Base-by-base conservation (phyloP, 2,329 filamentous ascomycete genomes). In the Cladosporium halotolerans region DNA sequence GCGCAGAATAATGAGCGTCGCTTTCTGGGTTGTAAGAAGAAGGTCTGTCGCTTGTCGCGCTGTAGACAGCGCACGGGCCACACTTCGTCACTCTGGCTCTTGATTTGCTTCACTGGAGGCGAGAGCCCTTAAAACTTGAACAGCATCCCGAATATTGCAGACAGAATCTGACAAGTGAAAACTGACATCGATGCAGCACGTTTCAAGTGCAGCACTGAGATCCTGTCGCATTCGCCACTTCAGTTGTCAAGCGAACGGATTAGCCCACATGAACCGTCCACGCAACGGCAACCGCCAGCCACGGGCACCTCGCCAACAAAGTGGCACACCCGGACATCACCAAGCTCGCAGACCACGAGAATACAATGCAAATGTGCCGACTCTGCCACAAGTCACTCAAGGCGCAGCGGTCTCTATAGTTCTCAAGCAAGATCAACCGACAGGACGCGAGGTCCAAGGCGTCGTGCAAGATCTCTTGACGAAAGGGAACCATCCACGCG, bases 351-450 rank as follows among this genome's bases (percentile, higher is more conserved):
- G 50, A 10, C 44, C 44, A 19, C 38, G 43, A 33, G 19, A 53
- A 3, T 51, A 51, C 31, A 43, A 44, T 13, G 36, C 39, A 16
- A 54, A 57, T 28, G 66, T 71, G 7, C 69, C 69, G 9, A 64
- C 49, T 5, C 60, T 58, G 13, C 50, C 57, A 32, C 62, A 82
- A 57, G 82, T 88, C 31, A 58, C 79, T 4, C 76, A 78, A 0
- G 86, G 86, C 34, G 80, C 83, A 3, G 58, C 65, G 3, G 88
- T 91, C 50, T 86, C 83, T 45, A 88, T 92, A 52, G 76, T 91
- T 1, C 76, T 90, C 32, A 92, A 92, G 63, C 76, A 79, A 56
- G 87, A 92, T 68, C 88, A 92, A 66, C 80, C 79, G 1, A 89
- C 86, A 0, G 88, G 87, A 6, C 78, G 79, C 43, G 83, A 88